Conservation (phyloP, 352 stramenopile species). For the Pythium phragmiticola region DNA sequence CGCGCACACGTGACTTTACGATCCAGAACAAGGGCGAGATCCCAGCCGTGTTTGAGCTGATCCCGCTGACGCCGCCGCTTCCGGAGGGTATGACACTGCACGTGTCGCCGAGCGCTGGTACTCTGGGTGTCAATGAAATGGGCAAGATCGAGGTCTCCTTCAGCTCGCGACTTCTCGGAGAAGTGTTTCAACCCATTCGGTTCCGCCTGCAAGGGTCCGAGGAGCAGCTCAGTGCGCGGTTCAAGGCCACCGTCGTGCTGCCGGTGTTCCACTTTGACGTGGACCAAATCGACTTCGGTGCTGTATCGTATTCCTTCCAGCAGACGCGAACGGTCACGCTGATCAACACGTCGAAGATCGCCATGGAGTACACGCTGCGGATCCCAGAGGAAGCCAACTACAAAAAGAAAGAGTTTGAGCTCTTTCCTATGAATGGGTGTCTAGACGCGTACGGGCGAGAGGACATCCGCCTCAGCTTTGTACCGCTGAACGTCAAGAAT, state of each 20-base stretch:
- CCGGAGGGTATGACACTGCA: conserved; percentile 37
- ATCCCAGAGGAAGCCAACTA: conserved; percentile 92
- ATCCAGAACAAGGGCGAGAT: conserved; percentile 96
- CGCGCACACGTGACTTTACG: conserved; percentile 85
- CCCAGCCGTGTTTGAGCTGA: conserved; percentile 68
- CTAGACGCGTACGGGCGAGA: conserved; percentile 83
- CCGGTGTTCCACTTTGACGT: conserved; percentile 93
- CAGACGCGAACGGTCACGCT: conserved; percentile 77
- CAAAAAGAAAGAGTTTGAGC: conserved; percentile 88
- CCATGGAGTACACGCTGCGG: conserved; percentile 87
- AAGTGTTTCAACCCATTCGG: conserved; percentile 81
- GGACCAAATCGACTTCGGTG: conserved; percentile 90
- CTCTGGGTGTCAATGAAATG: conserved; percentile 75
- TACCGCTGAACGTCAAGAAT: conserved; percentile 83
- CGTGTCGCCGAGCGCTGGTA: conserved; percentile 49
- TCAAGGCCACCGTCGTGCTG: conserved; percentile 91
- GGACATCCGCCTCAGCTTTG: conserved; percentile 86
- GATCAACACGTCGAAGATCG: conserved; percentile 93
- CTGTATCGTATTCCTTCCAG: conserved; percentile 90
- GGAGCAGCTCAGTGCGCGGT: conserved; percentile 72
- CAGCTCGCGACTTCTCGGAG: conserved; percentile 80
- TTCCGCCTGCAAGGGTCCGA: conserved; percentile 89
- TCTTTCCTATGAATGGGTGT: conserved; percentile 72
- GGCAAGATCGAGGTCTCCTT: conserved; percentile 87
- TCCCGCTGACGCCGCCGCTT: conserved; percentile 37